Evolutionary conservation across 495 filamentous ascomycete genomes (phyloP), one percentile per base, ranked within the genome.

Genomic region (Elaphomyces granulatus): DNA sequence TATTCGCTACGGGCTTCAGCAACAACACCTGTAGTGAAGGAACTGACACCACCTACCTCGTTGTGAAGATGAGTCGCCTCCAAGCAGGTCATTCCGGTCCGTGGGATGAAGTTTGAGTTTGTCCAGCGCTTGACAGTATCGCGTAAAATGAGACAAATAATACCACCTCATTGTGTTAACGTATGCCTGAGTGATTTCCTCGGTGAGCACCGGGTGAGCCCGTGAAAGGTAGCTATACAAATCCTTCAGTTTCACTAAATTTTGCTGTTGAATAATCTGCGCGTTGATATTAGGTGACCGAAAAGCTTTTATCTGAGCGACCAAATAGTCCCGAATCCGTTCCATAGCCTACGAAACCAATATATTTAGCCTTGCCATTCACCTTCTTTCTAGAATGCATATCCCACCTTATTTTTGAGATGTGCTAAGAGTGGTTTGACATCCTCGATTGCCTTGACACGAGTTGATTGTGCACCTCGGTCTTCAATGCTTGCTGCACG

Each of bases 141-240:
- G 82, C 3, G 75, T 79, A 55, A 98, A 98, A 56, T 95, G 79
- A 43, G 80, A 88, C 30, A 77, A 62, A 51, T 96, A 96, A 50
- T 98, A 98, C 90, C 90, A 98, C 33, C 87, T 75, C 88, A 98
- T 95, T 6, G 90, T 98, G 60, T 95, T 94, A 59, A 93, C 78
- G 47, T 98, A 98, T 4, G 90, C 90, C 60, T 88, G 83, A 15
- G 75, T 75, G 46, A 96, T 93, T 52, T 95, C 82, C 26, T 83
- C 79, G 2, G 83, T 82, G 4, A 98, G 72, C 18, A 72, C 64
- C 1, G 78, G 64, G 47, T 96, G 86, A 41, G 84, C 80, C 44
- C 71, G 74, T 30, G 77, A 74, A 23, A 96, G 70, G 52, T 95
- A 98, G 19, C 71, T 67, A 59, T 79, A 98, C 1, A 95, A 58